Percentiles rank a stretch among this genome's conserved stretches.
Conservation (phyloP, 2,329 filamentous ascomycete species). For the Aspergillus melleus region DNA sequence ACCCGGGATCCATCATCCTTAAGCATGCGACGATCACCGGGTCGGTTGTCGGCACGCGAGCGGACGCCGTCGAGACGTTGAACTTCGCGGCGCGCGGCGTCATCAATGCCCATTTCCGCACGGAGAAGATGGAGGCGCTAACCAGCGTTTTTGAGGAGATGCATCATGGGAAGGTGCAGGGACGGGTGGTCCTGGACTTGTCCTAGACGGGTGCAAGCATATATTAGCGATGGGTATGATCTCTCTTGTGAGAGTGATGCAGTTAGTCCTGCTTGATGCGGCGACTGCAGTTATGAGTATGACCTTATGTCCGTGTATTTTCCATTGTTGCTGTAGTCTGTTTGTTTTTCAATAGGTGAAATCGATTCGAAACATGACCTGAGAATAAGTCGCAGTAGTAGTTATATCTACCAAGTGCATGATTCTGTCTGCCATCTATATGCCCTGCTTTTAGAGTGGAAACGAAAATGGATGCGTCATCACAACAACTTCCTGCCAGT, state of each 20-base stretch:
- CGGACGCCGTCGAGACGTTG: conserved; percentile 51
- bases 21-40: conserved; percentile 51
- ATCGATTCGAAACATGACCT: neutral
- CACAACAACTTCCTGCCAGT: too few species aligned
- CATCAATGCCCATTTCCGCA: conserved; percentile 46
- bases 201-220: conserved; percentile 13
- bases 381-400: neutral
- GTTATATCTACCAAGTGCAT: too few species aligned
- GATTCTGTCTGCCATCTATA: neutral
- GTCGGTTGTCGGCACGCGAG: conserved; percentile 52
- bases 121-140: conserved; percentile 51
- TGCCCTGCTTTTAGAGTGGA: neutral
- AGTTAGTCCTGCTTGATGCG: neutral
- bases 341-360: neutral
- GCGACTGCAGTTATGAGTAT: neutral
- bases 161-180: conserved; percentile 45
- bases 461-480: too few species aligned
- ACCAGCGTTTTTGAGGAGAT: conserved; percentile 49
- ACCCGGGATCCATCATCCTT: conserved; percentile 43
- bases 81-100: conserved; percentile 51
- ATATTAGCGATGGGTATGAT: too few species aligned
- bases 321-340: neutral
- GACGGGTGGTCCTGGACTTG: conserved; percentile 51
- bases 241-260: neutral
- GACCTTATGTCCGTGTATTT: neutral